Base-by-base conservation (phyloP, 2,329 filamentous ascomycete genomes). In the Pyrenophora teres region DNA sequence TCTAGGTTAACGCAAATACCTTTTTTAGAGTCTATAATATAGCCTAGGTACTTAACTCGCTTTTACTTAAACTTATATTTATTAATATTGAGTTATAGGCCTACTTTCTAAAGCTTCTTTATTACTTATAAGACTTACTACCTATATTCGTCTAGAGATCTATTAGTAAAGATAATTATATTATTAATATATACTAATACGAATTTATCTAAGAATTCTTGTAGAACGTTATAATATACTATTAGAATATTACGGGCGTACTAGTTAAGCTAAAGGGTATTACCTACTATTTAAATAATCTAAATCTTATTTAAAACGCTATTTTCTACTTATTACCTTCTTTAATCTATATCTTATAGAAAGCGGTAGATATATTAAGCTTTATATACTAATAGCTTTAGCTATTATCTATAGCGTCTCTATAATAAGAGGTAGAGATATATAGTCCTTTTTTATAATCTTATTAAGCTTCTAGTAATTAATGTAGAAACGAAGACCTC, bases 381-480 rank as follows among this genome's bases (percentile, higher is more conserved):
- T n/a, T 50, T 35, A 23, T 32, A 21, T 21, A 38, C 16, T 10
- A 55, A 55, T 44, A 13, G 77, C 55, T 38, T 70, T 19, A 19
- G 19, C 19, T 5, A 19, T 76, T 18, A 50, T 16, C 25, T 65
- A 45, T 27, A 70, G 46, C 0, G 65, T 69, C 45, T 77, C 64
- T 12, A 40, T 48, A 33, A 76, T 72, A 2, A 73, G 46, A 0
- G 60, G 70, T 15, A 74, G 45, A 2, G 59, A 55, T 51, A 71
- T 72, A 0, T 58, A 42, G 50, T 76, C 63, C 57, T 76, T 74
- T 18, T 65, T 62, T 3, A 62, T 75, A 13, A 74, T 52, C 0
- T 51, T 48, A 43, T 77, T 77, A 0, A 77, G 54, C 1, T 25
- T 52, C 43, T 60, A 40, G 55, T 76, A 78, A 50, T 77, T 60